Base-by-base conservation (phyloP, 129 eudicot species). In the Pittosporum tobira region DNA sequence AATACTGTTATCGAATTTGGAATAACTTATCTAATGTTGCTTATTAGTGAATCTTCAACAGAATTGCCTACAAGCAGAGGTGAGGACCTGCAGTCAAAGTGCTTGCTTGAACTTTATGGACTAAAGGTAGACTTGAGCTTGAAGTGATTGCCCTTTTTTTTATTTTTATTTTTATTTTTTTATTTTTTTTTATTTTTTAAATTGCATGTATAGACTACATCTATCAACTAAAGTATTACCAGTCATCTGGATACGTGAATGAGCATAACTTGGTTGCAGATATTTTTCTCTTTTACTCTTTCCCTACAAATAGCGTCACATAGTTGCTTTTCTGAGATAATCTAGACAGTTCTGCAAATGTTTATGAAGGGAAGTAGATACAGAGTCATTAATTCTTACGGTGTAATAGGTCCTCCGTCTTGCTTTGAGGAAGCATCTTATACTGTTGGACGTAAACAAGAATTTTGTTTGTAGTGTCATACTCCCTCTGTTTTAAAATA, bases 61-160 rank as follows among this genome's bases (percentile, higher is more conserved):
- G 99, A 87, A 64, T 77, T 93, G 72, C 96, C 99, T 47, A 65
- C 99, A 63, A 84, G 74, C 79, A 84, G 94, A 77, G 99, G 99
- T n/a, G 99, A 87, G 70, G 94, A 88, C 64, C 81, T 93, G 67
- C 99, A 93, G 69, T 69, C 96, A 10, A 93, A 85, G 77, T 93
- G 99, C 77, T 73, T 93, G 82, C 94, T 84, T 59, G 99, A 93
- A 70, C 88, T 93, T 45, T 93, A 93, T 77, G 99, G 96, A 26
- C 88, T 93, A 22, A 87, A 87, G 99, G 99, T 93, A 77, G 48
- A 67, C 34, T 50, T 65, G 31, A 50, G 20, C 59, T 57, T 65
- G 2, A 69, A 51, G 21, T 64, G 59, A 38, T 69, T 52, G 23
- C 15, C 28, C 0, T 2, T 2, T 2, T 52, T 37, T 27, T n/a